These are phyloP conservation scores for Cinnamomum chago DNA, from an alignment of 164 flowering plant species.

Conservation along the genomic window DNA sequence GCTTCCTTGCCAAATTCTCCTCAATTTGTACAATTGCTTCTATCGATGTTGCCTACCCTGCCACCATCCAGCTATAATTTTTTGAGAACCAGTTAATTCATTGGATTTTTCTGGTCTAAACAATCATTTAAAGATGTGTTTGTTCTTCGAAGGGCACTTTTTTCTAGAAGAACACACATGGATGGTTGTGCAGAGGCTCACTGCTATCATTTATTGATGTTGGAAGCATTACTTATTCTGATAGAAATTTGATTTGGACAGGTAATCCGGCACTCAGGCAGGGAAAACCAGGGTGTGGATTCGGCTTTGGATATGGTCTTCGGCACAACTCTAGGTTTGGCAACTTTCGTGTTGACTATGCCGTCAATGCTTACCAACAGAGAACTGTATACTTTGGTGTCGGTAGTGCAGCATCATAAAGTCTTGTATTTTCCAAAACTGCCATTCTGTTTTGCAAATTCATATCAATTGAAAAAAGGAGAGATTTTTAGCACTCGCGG, in stretches of 20 bases:
- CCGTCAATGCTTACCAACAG: slow-evolving; percentile 72
- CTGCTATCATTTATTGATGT: not conserved
- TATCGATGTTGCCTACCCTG: too few species aligned
- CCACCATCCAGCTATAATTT: not conserved
- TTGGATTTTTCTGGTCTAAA: too few species aligned
- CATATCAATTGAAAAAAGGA: not conserved
- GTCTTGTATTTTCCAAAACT: not conserved
- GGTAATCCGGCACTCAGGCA: slow-evolving; percentile 87
- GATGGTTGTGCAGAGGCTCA: too few species aligned
- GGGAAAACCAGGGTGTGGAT: slow-evolving; percentile 86
- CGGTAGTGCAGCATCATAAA: slow-evolving; percentile 54
- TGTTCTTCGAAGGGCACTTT: too few species aligned
- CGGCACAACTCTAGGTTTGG: slow-evolving; percentile 63
- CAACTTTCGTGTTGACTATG: slow-evolving; percentile 71
- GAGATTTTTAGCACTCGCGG: not conserved
- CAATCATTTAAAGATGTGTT: too few species aligned
- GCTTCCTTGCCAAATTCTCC: too few species aligned
- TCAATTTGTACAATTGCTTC: too few species aligned
- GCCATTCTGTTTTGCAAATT: not conserved
- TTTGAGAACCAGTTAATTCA: too few species aligned
- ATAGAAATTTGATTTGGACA: slow-evolving; percentile 23
- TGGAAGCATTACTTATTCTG: not conserved
- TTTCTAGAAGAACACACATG: too few species aligned
- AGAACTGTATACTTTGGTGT: slow-evolving; percentile 70
- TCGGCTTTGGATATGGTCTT: slow-evolving; percentile 77